A percentile compares a stretch with the other conserved stretches of the same genome.
phyloP scores from a whole-genome alignment of 192 early-diverging fungal species.

The Diversispora eburnea region DNA sequence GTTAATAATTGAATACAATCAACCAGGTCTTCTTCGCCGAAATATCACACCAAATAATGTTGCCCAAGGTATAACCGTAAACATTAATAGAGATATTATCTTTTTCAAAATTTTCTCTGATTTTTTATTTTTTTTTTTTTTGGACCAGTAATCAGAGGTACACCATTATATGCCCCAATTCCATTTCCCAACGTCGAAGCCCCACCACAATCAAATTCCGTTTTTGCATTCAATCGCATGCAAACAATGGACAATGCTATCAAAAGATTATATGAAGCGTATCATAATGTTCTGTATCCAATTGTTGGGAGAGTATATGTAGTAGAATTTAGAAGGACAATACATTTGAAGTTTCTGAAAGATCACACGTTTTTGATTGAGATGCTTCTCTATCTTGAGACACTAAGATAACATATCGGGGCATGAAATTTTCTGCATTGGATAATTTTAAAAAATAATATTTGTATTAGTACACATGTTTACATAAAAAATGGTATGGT shows the following conservation, averaged over 20 bases:
- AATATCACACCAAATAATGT: conserved; percentile 6
- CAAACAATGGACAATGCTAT: neutral
- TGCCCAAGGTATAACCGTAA: neutral
- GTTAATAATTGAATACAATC: conserved; percentile 22
- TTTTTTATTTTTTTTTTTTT: neutral
- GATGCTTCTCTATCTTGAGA: too few species aligned
- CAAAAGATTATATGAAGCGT: neutral
- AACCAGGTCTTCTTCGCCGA: conserved; percentile 1
- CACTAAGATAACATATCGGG: too few species aligned
- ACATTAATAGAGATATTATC: conserved; percentile 17
- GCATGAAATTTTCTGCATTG: too few species aligned
- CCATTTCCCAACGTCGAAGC: neutral
- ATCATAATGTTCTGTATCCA: neutral
- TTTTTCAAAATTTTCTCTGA: neutral
- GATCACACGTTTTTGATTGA: neutral
- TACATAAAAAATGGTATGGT: too few species aligned
- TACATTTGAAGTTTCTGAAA: conserved; percentile 6
- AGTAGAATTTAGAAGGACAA: neutral
- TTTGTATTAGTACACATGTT: too few species aligned
- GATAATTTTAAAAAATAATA: too few species aligned
- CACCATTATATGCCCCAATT: neutral
- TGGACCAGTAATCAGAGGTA: conserved; percentile 10
- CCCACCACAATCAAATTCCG: conserved; percentile 1
- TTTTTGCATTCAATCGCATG: neutral
- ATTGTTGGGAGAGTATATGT: conserved; percentile 8